phyloP scores from a whole-genome alignment of 148 eudicot species.

The Cornus florida region DNA sequence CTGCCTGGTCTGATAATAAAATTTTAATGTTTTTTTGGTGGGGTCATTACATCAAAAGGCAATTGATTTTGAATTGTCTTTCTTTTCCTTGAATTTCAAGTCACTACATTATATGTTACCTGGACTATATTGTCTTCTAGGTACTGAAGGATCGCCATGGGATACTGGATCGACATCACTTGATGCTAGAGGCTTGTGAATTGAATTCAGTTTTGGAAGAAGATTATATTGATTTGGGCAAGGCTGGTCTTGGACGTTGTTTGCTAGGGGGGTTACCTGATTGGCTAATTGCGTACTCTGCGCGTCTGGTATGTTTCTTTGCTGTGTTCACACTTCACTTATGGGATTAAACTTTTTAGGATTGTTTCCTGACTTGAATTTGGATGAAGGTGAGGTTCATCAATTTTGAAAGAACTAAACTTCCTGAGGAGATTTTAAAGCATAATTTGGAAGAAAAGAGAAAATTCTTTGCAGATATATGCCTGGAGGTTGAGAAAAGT shows the following conservation, averaged over 20 bases:
- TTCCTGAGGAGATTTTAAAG: constrained; percentile 77
- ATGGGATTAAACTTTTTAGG: background rate
- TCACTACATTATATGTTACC: background rate
- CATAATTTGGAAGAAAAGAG: constrained; percentile 90
- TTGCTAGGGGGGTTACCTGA: constrained; percentile 94
- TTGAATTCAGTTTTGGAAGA: constrained; percentile 89
- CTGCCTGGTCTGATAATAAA: background rate
- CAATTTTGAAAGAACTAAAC: constrained; percentile 85
- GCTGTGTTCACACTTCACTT: constrained; percentile 6
- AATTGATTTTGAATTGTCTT: too few species aligned
- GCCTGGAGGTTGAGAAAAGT: constrained; percentile 72
- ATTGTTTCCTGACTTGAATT: constrained; percentile 15
- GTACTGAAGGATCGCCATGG: constrained; percentile 93
- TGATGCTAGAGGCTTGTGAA: constrained; percentile 91
- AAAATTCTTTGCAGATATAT: constrained; percentile 70
- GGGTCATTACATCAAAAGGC: background rate
- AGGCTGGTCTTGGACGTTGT: constrained; percentile 93
- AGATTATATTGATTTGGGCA: constrained; percentile 86
- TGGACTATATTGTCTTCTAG: constrained; percentile 34
- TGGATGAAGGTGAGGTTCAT: constrained; percentile 78
- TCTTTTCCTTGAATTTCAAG: background rate
- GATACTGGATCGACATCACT: constrained; percentile 67
- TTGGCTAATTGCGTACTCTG: constrained; percentile 94
- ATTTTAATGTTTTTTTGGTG: background rate
- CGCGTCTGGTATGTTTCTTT: constrained; percentile 65